Percentiles rank a stretch among this genome's conserved stretches.
These are phyloP conservation scores for Jamesozyma hellenica DNA, from an alignment of 805 yeast genomes.

Conservation along the genomic window DNA sequence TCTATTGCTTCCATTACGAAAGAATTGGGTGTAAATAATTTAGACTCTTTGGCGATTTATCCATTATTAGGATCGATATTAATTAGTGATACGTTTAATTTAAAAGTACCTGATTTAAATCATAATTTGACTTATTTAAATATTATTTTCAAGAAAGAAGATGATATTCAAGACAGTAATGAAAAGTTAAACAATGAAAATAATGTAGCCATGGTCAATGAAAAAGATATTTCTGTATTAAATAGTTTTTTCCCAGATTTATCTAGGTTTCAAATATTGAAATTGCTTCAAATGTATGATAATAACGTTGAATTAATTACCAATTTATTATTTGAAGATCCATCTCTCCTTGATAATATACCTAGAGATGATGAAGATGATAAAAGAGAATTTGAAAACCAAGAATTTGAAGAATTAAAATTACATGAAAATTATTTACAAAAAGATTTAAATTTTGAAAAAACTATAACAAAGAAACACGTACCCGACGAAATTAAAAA, in stretches of 20 bases:
- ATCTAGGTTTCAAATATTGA: conserved; percentile 36
- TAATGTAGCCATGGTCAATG: not conserved
- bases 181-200: not conserved
- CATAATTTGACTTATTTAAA: conserved; percentile 42
- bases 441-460: conserved; percentile 7
- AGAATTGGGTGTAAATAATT: conserved; percentile 36
- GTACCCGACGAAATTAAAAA: conserved; percentile 44
- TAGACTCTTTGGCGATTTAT: conserved; percentile 34
- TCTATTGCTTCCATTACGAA: conserved; percentile 34
- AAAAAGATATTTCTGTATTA: conserved; percentile 16
- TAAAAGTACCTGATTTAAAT: conserved; percentile 41
- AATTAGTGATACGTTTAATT: conserved; percentile 38
- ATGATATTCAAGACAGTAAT: not conserved
- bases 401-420: conserved; percentile 3
- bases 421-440: not conserved
- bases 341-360: conserved; percentile 33
- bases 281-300: conserved; percentile 38
- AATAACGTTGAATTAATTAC: conserved; percentile 50
- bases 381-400: conserved; percentile 4
- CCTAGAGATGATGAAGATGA: conserved; percentile 6
- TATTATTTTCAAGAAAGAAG: not conserved
- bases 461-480: conserved; percentile 10
- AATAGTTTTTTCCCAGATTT: conserved; percentile 63
- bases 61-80: conserved; percentile 51
- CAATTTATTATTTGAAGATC: conserved; percentile 52